Conservation (phyloP, 129 eudicot species). For the Ambrosia artemisiifolia region DNA sequence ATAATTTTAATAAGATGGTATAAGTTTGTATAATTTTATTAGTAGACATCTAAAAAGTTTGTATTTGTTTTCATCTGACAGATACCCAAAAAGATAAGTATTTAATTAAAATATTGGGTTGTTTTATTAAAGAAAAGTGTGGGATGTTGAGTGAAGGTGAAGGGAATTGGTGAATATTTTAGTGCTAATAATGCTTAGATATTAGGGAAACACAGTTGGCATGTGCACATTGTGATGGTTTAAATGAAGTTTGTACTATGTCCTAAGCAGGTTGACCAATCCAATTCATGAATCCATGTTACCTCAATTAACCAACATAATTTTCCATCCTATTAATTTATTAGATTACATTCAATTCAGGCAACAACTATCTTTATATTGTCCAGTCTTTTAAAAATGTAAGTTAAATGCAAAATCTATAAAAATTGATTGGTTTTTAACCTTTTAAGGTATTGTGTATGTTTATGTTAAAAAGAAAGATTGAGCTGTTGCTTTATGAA, state of each 20-base stretch:
- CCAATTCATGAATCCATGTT: slow-evolving; percentile 33
- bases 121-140: slow-evolving; percentile 24
- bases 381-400: not conserved
- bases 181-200: slow-evolving; percentile 35
- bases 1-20: not conserved
- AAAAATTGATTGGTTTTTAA: not conserved
- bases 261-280: slow-evolving; percentile 33
- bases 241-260: slow-evolving; percentile 34
- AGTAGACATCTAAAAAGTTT: not conserved
- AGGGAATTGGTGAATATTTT: slow-evolving; percentile 29
- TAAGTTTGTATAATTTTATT: not conserved
- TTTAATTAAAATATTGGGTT: slow-evolving; percentile 14
- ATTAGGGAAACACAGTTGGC: slow-evolving; percentile 34
- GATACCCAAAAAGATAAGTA: not conserved
- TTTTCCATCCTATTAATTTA: slow-evolving; percentile 24
- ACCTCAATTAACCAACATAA: slow-evolving; percentile 26
- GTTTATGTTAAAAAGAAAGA: not conserved
- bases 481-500: slow-evolving; percentile 14
- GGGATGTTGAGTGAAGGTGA: slow-evolving; percentile 37
- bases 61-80: not conserved
- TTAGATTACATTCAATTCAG: slow-evolving; percentile 15
- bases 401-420: not conserved
- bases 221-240: slow-evolving; percentile 37
- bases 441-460: slow-evolving; percentile 10
- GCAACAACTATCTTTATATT: slow-evolving; percentile 10